Evolutionary conservation across 331 rosid species (phyloP), one percentile per base, ranked within the genome.

Genomic region (Pyrus hybrid): DNA sequence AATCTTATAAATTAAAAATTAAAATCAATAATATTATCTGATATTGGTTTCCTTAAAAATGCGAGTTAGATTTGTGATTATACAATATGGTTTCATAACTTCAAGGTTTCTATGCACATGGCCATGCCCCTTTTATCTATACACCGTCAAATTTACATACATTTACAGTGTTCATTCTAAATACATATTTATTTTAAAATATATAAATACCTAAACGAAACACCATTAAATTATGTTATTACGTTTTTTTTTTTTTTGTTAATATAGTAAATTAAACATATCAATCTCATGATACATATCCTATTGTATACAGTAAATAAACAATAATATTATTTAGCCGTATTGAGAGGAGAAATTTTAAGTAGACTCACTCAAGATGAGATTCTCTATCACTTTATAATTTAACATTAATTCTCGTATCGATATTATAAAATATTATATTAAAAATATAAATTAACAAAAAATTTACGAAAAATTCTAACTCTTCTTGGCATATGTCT

Each of bases 361-460:
- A 37, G 43, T 9, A 9, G 4, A 37, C 43, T 37, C 43, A 2
- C 13, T 37, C 0, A 37, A 9, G 4, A 0, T 37, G 13, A 37
- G 0, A 37, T 4, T 37, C 1, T 37, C 0, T 0, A 1, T 37
- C 13, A 9, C 1, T 37, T 37, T 2, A 9, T 0, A 37, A 0
- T 3, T 2, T 37, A 9, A 37, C 13, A 0, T 37, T 37, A 37
- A 37, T 37, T 37, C 0, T 9, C 0, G 0, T 37, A 37, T 9
- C 4, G 2, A 37, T 37, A 37, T 37, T 37, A 37, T 9, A 37
- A 37, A 37, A 37, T 3, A 2, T 37, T 2, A 35, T 35, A 35
- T 0, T 1, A 35, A 35, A 35, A 2, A 35, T 35, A 35, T 35
- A 33, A 35, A 2, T 0, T 35, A 2, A 0, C 3, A 35, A 35